These are phyloP conservation scores for Cyberlindnera samutprakarnensis DNA, from an alignment of 805 yeast genomes.

Conservation along the genomic window DNA sequence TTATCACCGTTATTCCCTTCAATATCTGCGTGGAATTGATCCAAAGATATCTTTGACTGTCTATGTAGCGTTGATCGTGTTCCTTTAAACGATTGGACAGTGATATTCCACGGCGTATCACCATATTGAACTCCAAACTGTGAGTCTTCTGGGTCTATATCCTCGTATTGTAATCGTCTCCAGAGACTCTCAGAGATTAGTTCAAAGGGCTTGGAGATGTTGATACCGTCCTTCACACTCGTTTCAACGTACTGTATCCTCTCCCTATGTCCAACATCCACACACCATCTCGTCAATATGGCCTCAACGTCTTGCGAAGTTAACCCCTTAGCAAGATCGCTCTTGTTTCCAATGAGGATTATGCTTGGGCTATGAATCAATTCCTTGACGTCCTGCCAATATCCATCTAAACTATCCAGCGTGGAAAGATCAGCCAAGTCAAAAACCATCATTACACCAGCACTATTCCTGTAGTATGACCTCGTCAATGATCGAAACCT, in stretches of 20 bases:
- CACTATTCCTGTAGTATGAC: constrained; percentile 30
- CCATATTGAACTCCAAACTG: constrained; percentile 46
- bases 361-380: constrained; percentile 23
- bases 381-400: constrained; percentile 24
- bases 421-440: constrained; percentile 23
- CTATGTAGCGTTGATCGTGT: too few species aligned
- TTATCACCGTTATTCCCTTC: too few species aligned
- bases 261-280: too few species aligned
- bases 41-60: too few species aligned
- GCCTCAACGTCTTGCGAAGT: too few species aligned
- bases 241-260: too few species aligned
- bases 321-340: too few species aligned
- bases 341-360: constrained; percentile 29
- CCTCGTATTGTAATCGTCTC: constrained; percentile 40
- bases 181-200: constrained; percentile 32
- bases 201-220: constrained; percentile 33
- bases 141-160: constrained; percentile 38
- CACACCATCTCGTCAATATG: too few species aligned
- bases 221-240: constrained; percentile 35
- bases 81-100: constrained; percentile 1
- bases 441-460: constrained; percentile 30
- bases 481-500: constrained; percentile 31
- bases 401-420: constrained; percentile 23
- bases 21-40: too few species aligned
- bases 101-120: constrained; percentile 24